These are phyloP conservation scores for Cytospora piceae DNA, from an alignment of 2,329 filamentous ascomycete genomes.

Conservation along the genomic window DNA sequence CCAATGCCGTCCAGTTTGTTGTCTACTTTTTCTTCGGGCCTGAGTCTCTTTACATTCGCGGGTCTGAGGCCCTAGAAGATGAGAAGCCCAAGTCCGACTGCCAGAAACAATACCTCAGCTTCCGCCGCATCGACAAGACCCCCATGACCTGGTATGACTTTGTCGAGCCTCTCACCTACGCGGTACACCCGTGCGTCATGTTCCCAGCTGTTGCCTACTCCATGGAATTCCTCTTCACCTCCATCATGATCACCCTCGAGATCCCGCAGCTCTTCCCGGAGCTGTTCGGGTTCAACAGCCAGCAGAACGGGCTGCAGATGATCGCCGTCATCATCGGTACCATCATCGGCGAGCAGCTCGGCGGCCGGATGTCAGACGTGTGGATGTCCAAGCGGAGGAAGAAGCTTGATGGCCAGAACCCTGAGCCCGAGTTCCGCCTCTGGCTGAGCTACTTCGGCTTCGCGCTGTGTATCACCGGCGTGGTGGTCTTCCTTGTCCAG, in stretches of 20 bases:
- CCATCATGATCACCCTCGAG: constrained; percentile 59
- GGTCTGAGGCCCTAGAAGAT: constrained; percentile 32
- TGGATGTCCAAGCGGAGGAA: constrained; percentile 51
- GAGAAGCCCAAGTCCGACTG: constrained; percentile 43
- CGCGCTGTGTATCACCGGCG: constrained; percentile 52
- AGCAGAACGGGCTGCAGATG: constrained; percentile 63
- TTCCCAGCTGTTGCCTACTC: constrained; percentile 57
- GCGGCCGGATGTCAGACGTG: constrained; percentile 55
- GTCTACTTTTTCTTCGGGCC: constrained; percentile 58
- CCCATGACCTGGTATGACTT: constrained; percentile 55
- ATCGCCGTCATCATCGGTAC: constrained; percentile 60
- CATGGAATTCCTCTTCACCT: constrained; percentile 60
- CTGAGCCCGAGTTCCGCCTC: constrained; percentile 56
- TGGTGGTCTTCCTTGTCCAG: constrained; percentile 59
- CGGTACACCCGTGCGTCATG: constrained; percentile 49
- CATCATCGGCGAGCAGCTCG: constrained; percentile 61
- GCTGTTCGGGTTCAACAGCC: constrained; percentile 59
- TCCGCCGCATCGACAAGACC: constrained; percentile 55
- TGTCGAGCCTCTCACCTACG: constrained; percentile 50
- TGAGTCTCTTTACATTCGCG: constrained; percentile 58
- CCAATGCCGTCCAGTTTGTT: constrained; percentile 59
- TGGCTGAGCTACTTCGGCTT: constrained; percentile 61
- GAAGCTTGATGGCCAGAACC: constrained; percentile 36
- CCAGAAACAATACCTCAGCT: constrained; percentile 48
- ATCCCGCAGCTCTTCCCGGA: constrained; percentile 61